Evolutionary conservation across 805 yeast genomes (phyloP), one percentile per base, ranked within the genome.

Genomic region (Grigorovia jiainica): DNA sequence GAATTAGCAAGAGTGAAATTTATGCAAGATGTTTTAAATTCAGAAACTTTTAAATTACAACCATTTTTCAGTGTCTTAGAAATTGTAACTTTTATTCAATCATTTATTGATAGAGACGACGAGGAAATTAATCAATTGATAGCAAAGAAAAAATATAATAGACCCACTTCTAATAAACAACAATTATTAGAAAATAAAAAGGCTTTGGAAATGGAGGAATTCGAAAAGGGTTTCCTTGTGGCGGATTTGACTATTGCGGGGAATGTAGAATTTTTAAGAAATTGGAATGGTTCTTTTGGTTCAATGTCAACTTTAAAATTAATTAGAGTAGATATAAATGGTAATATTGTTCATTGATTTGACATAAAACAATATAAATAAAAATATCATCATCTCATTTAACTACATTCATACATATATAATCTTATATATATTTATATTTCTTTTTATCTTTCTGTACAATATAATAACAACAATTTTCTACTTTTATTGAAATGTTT

Each of bases 271-370:
- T 64, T 68, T 29, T 63, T 90, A 48, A 71, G 79, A 54, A 61
- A 64, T 5, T 90, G 97, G 97, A 82, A 83, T 52, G 89, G 92
- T 21, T 77, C 84, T 9, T 67, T 75, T 52, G 96, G 96, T 36
- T 87, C 92, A 16, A 63, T 80, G 40, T 78, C 81, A 33, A 70
- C 74, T 16, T 67, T 87, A 54, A 77, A 75, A 46, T 71, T 75
- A 47, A 60, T 71, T 7, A 55, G 66, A 48, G 46, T 62, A 7
- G 53, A 51, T 38, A 44, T 38, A 7, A 44, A 58, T 5, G 58
- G 60, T 32, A 50, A 57, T 24, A 52, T 49, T 36, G 59, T 56
- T 13, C 13, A 29, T 50, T 25, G 54, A 60, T 34, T 55, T 30
- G 25, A 16, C 17, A 18, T 27, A 31, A n/a, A n/a, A n/a, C n/a